Percentiles rank a stretch among this genome's conserved stretches.
phyloP scores from a whole-genome alignment of 2,329 filamentous ascomycete species.

The Alternaria ethzedia region DNA sequence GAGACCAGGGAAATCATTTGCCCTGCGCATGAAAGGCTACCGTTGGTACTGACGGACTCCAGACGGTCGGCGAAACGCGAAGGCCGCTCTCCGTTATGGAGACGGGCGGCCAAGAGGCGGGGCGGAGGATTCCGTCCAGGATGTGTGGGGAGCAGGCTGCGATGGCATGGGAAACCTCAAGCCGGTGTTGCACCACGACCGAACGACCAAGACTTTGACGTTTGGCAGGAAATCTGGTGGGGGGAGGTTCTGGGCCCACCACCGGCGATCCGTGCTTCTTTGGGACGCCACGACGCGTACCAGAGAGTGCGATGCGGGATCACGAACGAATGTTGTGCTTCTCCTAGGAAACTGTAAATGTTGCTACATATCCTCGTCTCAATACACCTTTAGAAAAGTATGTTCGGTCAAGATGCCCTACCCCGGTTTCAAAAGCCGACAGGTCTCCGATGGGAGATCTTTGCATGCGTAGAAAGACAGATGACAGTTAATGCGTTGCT shows the following conservation, averaged over 20 bases:
- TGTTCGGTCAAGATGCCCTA: not conserved
- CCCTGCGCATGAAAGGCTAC: conserved; percentile 11
- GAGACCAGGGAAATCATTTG: conserved; percentile 15
- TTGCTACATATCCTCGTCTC: conserved; percentile 8
- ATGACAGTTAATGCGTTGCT: not conserved
- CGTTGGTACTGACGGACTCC: conserved; percentile 13
- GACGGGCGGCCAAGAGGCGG: conserved; percentile 7
- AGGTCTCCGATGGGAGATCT: not conserved
- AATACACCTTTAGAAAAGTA: conserved; percentile 4
- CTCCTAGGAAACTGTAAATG: conserved; percentile 10
- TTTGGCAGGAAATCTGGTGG: conserved; percentile 4
- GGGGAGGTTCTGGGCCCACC: conserved; percentile 9
- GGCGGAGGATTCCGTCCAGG: conserved; percentile 14
- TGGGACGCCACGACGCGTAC: conserved; percentile 11
- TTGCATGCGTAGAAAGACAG: not conserved
- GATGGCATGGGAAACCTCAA: conserved; percentile 3
- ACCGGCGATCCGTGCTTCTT: conserved; percentile 12
- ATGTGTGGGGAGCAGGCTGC: conserved; percentile 19
- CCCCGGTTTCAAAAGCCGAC: not conserved
- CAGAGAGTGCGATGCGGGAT: conserved; percentile 13
- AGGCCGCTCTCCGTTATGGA: conserved; percentile 30
- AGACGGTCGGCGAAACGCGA: conserved; percentile 34
- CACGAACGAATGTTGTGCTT: conserved; percentile 8
- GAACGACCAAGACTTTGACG: conserved; percentile 8
- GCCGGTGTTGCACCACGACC: conserved; percentile 22